These are phyloP conservation scores for Sparassis latifolia DNA, from an alignment of 1,284 basidiomycete genomes.

Conservation along the genomic window DNA sequence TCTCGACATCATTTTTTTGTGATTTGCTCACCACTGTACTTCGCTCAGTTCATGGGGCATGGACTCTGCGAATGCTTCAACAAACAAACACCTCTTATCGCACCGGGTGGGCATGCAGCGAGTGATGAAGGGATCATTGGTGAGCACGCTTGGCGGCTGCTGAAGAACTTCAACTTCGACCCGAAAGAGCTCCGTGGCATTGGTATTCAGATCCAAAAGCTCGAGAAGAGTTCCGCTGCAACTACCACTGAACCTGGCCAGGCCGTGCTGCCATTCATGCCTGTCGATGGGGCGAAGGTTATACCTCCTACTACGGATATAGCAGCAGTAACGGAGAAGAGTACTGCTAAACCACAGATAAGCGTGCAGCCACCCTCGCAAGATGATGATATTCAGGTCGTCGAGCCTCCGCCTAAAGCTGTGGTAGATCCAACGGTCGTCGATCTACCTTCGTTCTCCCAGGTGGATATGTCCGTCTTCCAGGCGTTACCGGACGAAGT, in stretches of 20 bases:
- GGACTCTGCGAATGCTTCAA: conserved; percentile 83
- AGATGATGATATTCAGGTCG: conserved; percentile 19
- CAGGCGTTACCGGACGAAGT: conserved; percentile 68
- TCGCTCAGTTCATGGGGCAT: conserved; percentile 83
- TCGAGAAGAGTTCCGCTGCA: conserved; percentile 44
- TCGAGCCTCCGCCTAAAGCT: conserved; percentile 9
- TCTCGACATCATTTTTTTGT: neutral
- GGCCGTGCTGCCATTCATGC: conserved; percentile 47
- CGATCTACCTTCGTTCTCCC: conserved; percentile 64
- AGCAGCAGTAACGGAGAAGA: neutral
- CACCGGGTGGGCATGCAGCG: conserved; percentile 59
- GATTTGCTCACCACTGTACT: neutral
- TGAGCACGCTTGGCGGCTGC: conserved; percentile 72
- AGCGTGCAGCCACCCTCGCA: conserved; percentile 31
- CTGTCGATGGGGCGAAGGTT: conserved; percentile 16
- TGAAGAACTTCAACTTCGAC: conserved; percentile 71
- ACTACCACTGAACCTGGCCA: conserved; percentile 38
- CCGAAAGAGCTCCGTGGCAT: conserved; percentile 89
- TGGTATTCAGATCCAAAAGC: conserved; percentile 88
- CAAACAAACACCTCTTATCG: conserved; percentile 60
- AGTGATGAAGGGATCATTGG: conserved; percentile 70
- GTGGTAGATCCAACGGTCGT: conserved; percentile 5
- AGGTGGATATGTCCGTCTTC: conserved; percentile 69
- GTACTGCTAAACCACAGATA: conserved; percentile 17
- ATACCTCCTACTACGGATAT: conserved; percentile 9